Percentiles rank a stretch among this genome's conserved stretches.
These are phyloP conservation scores for Phytophthora foliorum DNA, from an alignment of 352 stramenopile species.

Conservation along the genomic window DNA sequence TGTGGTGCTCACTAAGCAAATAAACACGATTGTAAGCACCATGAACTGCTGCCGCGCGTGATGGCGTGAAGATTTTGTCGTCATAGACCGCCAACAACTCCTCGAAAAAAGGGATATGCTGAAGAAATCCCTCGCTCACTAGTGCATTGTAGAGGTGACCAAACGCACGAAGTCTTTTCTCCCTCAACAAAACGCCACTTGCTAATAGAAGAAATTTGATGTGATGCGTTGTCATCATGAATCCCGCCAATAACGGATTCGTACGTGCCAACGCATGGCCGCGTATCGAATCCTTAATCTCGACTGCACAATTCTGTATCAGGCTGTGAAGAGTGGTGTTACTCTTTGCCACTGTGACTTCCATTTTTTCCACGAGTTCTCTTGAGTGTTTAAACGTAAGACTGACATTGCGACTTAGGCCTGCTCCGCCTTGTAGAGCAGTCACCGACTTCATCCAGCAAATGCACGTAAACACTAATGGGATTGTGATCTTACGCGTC, in stretches of 20 bases:
- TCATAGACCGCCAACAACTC: constrained; percentile 30
- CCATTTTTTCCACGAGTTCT: constrained; percentile 18
- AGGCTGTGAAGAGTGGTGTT: constrained; percentile 11
- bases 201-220: constrained; percentile 20
- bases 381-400: constrained; percentile 27
- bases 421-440: constrained; percentile 32
- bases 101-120: constrained; percentile 32
- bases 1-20: constrained; percentile 15
- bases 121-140: constrained; percentile 16
- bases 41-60: constrained; percentile 16
- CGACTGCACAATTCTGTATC: background rate
- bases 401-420: constrained; percentile 16
- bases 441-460: constrained; percentile 39
- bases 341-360: constrained; percentile 14
- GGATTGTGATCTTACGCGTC: constrained; percentile 21
- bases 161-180: constrained; percentile 30
- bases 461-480: constrained; percentile 30
- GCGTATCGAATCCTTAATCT: constrained; percentile 8
- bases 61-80: constrained; percentile 33
- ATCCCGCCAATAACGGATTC: constrained; percentile 37
- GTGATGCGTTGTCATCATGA: constrained; percentile 29
- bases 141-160: constrained; percentile 40
- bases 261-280: constrained; percentile 11
- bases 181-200: constrained; percentile 20
- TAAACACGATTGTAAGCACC: constrained; percentile 31